Base-by-base conservation (phyloP, 257 asterid genomes). In the Capsicum pubescens region DNA sequence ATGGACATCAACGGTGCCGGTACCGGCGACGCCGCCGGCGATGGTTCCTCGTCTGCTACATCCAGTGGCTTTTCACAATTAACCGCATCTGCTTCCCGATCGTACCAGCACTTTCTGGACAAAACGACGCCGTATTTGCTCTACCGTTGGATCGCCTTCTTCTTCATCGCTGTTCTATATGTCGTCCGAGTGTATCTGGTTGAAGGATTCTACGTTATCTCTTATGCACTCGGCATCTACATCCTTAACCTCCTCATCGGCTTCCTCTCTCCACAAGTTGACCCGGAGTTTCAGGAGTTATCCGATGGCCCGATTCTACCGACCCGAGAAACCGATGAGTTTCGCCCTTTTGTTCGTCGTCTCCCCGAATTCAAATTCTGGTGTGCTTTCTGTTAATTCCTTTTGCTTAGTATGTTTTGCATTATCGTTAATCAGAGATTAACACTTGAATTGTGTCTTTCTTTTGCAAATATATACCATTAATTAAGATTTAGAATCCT, bases 331-430 rank as follows among this genome's bases (percentile, higher is more conserved):
- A 85, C 93, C 69, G 92, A 92, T 59, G 95, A 92, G 88, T 92
- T 87, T 76, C 93, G 95, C 74, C 96, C 96, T 15, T 91, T 92
- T 67, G 92, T 89, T 46, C 91, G 93, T 79, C 92, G 96, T 83
- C 88, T 91, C 3, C 91, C 93, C 11, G 93, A 92, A 84, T 91
- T 89, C 54, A 90, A 85, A 84, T 91, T 91, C 88, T 92, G 95
- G 97, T 92, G 61, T 13, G 85, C 68, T 68, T 80, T 26, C 7
- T 48, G 60, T 50, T n/a, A 21, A 72, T 81, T 74, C 46, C 8
- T 61, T 39, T 39, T 39, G 44, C 44, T 39, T 26, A 26, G 2
- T 26, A 26, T 26, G 32, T 26, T 26, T 26, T 26, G 32, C 32
- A 26, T 26, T 26, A 14, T 52, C 4, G 63, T 16, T 21, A n/a